Conservation (phyloP, 2,329 filamentous ascomycete genomes). For the Epichloe coenophiala region DNA sequence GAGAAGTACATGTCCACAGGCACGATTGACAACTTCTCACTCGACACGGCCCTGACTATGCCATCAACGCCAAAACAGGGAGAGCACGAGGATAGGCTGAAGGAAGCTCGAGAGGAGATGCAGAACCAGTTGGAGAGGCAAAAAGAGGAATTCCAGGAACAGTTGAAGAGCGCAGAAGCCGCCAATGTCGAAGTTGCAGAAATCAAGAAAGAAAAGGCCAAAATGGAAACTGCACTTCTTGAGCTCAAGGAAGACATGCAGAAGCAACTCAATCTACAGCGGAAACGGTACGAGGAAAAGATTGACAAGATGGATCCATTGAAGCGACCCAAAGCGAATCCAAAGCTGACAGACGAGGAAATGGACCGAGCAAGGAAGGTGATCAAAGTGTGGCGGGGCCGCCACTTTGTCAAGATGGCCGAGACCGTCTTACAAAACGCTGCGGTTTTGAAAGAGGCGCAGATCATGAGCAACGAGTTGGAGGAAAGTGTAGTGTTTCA, state of each 20-base stretch:
- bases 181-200: slow-evolving; percentile 70
- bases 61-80: slow-evolving; percentile 77
- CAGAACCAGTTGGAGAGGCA: slow-evolving; percentile 71
- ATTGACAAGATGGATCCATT: slow-evolving; percentile 61
- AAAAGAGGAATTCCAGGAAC: slow-evolving; percentile 74
- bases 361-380: slow-evolving; percentile 54
- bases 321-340: slow-evolving; percentile 45
- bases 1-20: slow-evolving; percentile 95
- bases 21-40: slow-evolving; percentile 87
- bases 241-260: slow-evolving; percentile 82
- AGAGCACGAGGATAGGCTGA: slow-evolving; percentile 63
- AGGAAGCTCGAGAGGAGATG: slow-evolving; percentile 67
- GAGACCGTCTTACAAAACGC: slow-evolving; percentile 84
- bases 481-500: slow-evolving; percentile 89
- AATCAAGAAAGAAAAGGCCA: slow-evolving; percentile 65
- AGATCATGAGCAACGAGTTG: slow-evolving; percentile 95
- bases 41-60: slow-evolving; percentile 89
- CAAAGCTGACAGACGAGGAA: slow-evolving; percentile 58
- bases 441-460: slow-evolving; percentile 80
- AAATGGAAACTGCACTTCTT: slow-evolving; percentile 71
- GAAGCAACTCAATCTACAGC: slow-evolving; percentile 68
- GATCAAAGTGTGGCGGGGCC: slow-evolving; percentile 63
- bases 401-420: slow-evolving; percentile 86
- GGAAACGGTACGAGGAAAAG: slow-evolving; percentile 71
- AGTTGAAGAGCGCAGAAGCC: slow-evolving; percentile 61